phyloP scores from a whole-genome alignment of 2,329 filamentous ascomycete genomes.

The Cercospora zeae-maydis region DNA sequence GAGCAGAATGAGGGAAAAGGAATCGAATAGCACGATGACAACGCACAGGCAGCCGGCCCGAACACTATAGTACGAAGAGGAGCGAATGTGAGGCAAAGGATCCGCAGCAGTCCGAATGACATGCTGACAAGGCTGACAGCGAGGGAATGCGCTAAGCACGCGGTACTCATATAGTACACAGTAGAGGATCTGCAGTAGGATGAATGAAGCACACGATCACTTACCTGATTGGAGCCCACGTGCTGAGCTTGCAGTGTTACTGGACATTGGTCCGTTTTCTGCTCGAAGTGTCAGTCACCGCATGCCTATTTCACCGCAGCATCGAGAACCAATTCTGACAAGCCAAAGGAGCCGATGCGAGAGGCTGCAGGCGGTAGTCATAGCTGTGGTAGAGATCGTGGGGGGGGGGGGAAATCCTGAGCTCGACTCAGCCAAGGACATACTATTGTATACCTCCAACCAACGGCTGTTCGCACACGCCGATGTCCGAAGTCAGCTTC shows the following conservation, averaged over 20 bases:
- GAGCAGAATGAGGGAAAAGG: conserved; percentile 12
- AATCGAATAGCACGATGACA: conserved; percentile 12
- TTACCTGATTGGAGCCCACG: conserved; percentile 12
- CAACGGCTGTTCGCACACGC: neutral
- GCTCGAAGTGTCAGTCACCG: neutral
- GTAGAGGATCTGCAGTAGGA: conserved; percentile 4
- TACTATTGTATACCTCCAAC: neutral
- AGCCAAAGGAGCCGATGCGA: neutral
- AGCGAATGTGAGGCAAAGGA: conserved; percentile 4
- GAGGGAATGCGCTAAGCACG: conserved; percentile 9
- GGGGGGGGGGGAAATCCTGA: neutral
- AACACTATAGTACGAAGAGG: conserved; percentile 5
- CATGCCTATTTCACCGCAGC: neutral
- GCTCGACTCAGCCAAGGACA: neutral
- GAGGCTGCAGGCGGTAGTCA: neutral
- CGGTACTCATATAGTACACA: neutral
- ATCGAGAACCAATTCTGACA: neutral
- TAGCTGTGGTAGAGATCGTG: neutral
- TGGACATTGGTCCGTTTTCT: neutral
- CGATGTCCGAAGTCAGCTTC: conserved; percentile 7
- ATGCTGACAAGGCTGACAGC: conserved; percentile 5
- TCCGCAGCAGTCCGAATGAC: conserved; percentile 13
- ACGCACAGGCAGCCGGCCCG: conserved; percentile 9
- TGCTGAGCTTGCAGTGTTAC: conserved; percentile 1
- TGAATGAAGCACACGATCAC: conserved; percentile 16